Percentiles rank a stretch among this genome's conserved stretches.
These are phyloP conservation scores for Saccharum hybrid DNA, from an alignment of 202 grass and related monocot species.

Conservation along the genomic window DNA sequence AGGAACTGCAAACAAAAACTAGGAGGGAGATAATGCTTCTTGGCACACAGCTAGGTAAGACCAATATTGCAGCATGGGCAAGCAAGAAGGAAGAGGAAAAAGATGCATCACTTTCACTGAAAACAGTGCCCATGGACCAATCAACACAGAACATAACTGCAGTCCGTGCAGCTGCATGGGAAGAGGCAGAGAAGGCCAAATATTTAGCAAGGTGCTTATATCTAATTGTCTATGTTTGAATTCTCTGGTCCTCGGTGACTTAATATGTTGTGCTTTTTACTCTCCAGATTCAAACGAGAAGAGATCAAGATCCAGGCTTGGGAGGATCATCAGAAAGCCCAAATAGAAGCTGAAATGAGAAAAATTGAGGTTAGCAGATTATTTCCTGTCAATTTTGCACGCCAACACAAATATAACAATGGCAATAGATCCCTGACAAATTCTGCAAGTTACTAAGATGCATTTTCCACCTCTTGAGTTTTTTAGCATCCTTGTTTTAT, in stretches of 20 bases:
- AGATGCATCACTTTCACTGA: constrained; percentile 57
- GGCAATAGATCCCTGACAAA: neutral
- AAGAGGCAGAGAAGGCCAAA: constrained; percentile 92
- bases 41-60: constrained; percentile 94
- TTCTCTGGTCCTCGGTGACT: neutral
- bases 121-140: constrained; percentile 54
- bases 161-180: constrained; percentile 77
- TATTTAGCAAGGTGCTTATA: constrained; percentile 78
- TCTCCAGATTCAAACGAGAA: constrained; percentile 89
- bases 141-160: constrained; percentile 56
- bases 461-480: neutral
- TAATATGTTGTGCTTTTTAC: neutral
- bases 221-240: neutral
- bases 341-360: constrained; percentile 96
- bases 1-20: constrained; percentile 75
- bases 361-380: constrained; percentile 71
- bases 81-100: constrained; percentile 93
- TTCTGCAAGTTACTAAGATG: constrained; percentile 1
- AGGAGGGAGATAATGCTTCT: constrained; percentile 94
- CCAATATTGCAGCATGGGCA: constrained; percentile 91
- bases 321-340: constrained; percentile 98
- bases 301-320: constrained; percentile 97
- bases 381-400: neutral
- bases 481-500: constrained; percentile 6
- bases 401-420: neutral